Evolutionary conservation across 2,329 filamentous ascomycete genomes (phyloP), one percentile per base, ranked within the genome.

Genomic region (Sporothrix protearum): DNA sequence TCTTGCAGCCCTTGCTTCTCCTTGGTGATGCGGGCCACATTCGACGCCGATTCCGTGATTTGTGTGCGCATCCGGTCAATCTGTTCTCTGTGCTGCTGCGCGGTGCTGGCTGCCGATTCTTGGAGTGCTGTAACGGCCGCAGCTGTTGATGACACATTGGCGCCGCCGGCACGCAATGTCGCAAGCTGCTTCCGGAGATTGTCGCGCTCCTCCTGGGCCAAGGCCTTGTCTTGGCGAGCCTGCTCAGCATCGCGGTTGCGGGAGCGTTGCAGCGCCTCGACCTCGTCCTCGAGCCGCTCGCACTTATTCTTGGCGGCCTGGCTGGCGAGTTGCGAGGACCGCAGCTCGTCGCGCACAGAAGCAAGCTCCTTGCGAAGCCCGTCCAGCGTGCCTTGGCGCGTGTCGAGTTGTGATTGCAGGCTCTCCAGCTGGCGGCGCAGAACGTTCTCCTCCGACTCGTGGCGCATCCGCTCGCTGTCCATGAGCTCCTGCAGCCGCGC

Each of bases 371-470:
- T 85, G 69, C 90, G 87, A 33, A 91, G 83, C 67, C 87, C 86
- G 22, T 91, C 91, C 6, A 93, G 80, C 57, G 88, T 83, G n/a
- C 85, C 82, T 76, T 91, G 88, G 74, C 91, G 88, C 36, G 87
- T 83, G 71, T 91, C 86, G 14, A 96, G 84, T 72, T 93, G 92
- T 64, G 88, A 86, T 76, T 91, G 90, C 10, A 96, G 83, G 68
- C 91, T 90, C 63, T 91, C 87, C 68, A 97, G 88, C 78, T 96
- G 92, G n/a, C 87, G 85, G 73, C 84, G 87, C 68, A 97, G 82
- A 8, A 89, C 81, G 12, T 87, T 87, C 77, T 95, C 91, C 76
- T 95, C 91, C 71, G 86, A 88, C 74, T 86, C 85, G 76, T 96
- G 90, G 30, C 92, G 89, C 74, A 92, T 87, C 63, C 87, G 86